These are phyloP conservation scores for Pluteus cervinus DNA, from an alignment of 768 basidiomycete genomes.

Conservation along the genomic window DNA sequence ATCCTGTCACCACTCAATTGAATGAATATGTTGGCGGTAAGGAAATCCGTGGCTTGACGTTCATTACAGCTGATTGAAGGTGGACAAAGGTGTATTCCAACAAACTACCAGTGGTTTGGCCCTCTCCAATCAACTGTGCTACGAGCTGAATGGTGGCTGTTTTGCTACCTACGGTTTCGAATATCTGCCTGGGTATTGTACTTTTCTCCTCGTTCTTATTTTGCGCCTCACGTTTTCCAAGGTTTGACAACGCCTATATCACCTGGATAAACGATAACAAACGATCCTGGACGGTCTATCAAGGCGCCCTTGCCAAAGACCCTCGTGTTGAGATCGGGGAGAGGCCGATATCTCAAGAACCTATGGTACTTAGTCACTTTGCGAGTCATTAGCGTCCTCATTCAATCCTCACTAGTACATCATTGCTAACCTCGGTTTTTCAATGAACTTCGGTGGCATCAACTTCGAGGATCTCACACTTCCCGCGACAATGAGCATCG, in stretches of 20 bases:
- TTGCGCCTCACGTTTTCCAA: conserved; percentile 19
- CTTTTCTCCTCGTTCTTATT: conserved; percentile 12
- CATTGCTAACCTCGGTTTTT: conserved; percentile 63
- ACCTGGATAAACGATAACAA: conserved; percentile 60
- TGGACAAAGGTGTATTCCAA: conserved; percentile 51
- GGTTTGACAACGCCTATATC: conserved; percentile 52
- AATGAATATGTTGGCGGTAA: conserved; percentile 61
- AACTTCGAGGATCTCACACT: conserved; percentile 46
- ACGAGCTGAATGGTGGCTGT: conserved; percentile 35
- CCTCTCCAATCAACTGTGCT: conserved; percentile 57
- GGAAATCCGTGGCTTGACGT: conserved; percentile 17
- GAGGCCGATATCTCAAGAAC: conserved; percentile 57
- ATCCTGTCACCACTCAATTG: conserved; percentile 38
- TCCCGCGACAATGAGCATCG: conserved; percentile 56
- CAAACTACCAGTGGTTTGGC: conserved; percentile 70
- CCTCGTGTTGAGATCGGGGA: conserved; percentile 39
- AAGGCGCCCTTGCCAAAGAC: conserved; percentile 45
- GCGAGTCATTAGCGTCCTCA: conserved; percentile 15
- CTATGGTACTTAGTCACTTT: conserved; percentile 40
- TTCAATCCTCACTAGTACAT: conserved; percentile 43
- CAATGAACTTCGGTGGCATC: conserved; percentile 56
- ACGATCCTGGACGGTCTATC: conserved; percentile 51
- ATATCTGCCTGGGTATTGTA: conserved; percentile 22
- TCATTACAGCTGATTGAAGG: conserved; percentile 28
- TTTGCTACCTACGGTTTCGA: conserved; percentile 38